Conservation (phyloP, 2,329 filamentous ascomycete genomes). For the Rhynchosporium secalis region DNA sequence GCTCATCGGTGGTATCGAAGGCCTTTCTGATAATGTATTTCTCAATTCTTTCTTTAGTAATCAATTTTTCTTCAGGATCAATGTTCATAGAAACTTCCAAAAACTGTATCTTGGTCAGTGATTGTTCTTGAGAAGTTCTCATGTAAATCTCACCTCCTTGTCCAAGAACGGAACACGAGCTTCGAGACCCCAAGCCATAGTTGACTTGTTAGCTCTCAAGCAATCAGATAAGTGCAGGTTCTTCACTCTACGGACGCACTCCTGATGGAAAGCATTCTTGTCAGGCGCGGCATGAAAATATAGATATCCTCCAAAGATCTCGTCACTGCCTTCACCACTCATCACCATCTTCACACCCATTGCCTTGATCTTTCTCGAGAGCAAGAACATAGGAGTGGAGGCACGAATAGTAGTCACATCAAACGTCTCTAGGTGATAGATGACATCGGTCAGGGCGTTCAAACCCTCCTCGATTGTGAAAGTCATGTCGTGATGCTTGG, state of each 20-base stretch:
- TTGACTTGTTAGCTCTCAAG: slow-evolving; percentile 98
- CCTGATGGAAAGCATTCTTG: slow-evolving; percentile 90
- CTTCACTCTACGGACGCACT: slow-evolving; percentile 92
- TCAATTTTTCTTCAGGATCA: slow-evolving; percentile 94
- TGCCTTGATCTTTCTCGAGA: slow-evolving; percentile 98
- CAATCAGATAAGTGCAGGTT: slow-evolving; percentile 97
- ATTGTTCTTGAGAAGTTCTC: not conserved
- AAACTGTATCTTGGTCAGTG: slow-evolving; percentile 57
- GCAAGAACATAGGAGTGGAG: slow-evolving; percentile 96
- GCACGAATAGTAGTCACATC: slow-evolving; percentile 98
- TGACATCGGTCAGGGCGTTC: slow-evolving; percentile 94
- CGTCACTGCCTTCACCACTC: slow-evolving; percentile 93
- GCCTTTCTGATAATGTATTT: slow-evolving; percentile 98
- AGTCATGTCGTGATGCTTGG: slow-evolving; percentile 96
- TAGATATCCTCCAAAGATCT: slow-evolving; percentile 97
- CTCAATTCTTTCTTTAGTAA: slow-evolving; percentile 71
- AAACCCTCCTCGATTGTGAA: slow-evolving; percentile 98
- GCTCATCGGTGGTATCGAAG: slow-evolving; percentile 90
- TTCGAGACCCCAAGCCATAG: slow-evolving; percentile 95
- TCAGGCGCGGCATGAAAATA: slow-evolving; percentile 96
- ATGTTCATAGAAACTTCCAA: slow-evolving; percentile 91
- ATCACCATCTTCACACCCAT: slow-evolving; percentile 99
- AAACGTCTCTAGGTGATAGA: slow-evolving; percentile 96
- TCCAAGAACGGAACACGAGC: slow-evolving; percentile 97
- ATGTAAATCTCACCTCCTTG: slow-evolving; percentile 64